Conservation (phyloP, 2,329 filamentous ascomycete species). For the Sporothrix brunneoviolacea region DNA sequence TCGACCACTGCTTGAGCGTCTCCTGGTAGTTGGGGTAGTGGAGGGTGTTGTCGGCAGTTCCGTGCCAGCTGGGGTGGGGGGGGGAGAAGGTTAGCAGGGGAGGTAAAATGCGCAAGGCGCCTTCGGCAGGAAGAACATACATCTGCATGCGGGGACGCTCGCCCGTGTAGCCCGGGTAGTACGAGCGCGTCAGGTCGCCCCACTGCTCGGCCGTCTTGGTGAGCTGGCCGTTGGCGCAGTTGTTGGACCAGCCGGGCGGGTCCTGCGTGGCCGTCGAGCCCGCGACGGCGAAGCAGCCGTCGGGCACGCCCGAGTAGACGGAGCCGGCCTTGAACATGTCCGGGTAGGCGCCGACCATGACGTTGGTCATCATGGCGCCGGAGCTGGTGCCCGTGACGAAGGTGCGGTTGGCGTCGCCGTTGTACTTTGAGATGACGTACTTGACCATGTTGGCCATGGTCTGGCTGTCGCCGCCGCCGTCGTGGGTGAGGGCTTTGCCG, state of each 20-base stretch:
- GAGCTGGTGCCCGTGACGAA: constrained; percentile 44
- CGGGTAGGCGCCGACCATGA: constrained; percentile 49
- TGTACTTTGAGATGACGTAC: constrained; percentile 27
- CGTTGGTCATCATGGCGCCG: constrained; percentile 49
- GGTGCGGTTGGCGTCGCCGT: constrained; percentile 29
- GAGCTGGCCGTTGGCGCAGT: constrained; percentile 45
- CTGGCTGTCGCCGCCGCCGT: constrained; percentile 45
- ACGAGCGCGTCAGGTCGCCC: constrained; percentile 35
- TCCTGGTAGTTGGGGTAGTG: constrained; percentile 33
- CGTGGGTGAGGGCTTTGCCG: constrained; percentile 40
- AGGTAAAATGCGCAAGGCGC: too few relatives aligned
- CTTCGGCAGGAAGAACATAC: too few relatives aligned
- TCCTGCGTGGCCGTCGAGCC: constrained; percentile 33
- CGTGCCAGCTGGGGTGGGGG: constrained; percentile 30
- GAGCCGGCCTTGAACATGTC: constrained; percentile 46
- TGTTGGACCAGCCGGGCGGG: constrained; percentile 44
- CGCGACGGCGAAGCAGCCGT: constrained; percentile 44
- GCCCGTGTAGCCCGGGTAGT: constrained; percentile 46
- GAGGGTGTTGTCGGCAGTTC: constrained; percentile 32
- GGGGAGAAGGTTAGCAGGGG: too few relatives aligned
- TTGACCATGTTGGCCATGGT: constrained; percentile 49
- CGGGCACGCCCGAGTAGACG: constrained; percentile 46
- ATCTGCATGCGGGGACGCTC: constrained; percentile 33
- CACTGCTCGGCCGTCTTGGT: constrained; percentile 34
- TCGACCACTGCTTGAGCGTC: constrained; percentile 40